Conservation (phyloP, 768 basidiomycete species). For the Hericium alpestre region DNA sequence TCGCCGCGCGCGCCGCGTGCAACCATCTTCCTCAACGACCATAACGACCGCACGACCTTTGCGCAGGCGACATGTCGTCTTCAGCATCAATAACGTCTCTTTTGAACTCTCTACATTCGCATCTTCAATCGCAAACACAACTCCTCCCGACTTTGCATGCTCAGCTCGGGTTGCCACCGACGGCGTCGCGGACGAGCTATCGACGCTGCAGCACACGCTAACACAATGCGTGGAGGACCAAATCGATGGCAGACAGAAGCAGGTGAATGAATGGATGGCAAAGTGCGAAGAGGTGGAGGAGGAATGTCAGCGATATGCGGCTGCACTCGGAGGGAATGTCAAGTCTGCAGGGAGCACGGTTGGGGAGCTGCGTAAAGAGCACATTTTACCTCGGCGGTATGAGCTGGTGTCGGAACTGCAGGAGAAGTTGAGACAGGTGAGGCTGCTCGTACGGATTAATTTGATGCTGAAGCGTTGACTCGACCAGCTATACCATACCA, state of each 20-base stretch:
- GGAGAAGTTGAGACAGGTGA: conserved; percentile 70
- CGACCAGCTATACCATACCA: conserved; percentile 60
- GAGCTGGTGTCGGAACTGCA: conserved; percentile 60
- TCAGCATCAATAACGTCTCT: conserved; percentile 42
- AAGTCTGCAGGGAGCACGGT: conserved; percentile 57
- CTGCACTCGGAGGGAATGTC: conserved; percentile 60
- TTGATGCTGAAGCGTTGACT: background rate
- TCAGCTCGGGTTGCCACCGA: conserved; percentile 72
- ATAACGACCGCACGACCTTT: no score
- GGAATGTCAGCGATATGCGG: conserved; percentile 55
- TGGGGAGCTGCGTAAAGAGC: conserved; percentile 61
- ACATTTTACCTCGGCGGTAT: conserved; percentile 60
- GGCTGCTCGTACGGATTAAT: conserved; percentile 14
- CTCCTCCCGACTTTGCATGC: conserved; percentile 73
- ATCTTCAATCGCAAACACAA: conserved; percentile 73
- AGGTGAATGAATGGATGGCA: conserved; percentile 67
- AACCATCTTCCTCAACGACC: no score
- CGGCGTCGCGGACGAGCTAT: conserved; percentile 74
- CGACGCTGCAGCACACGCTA: conserved; percentile 61
- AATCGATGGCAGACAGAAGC: conserved; percentile 55
- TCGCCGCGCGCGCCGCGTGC: no score
- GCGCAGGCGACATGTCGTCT: background rate
- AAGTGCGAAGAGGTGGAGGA: conserved; percentile 53
- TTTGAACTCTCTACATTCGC: conserved; percentile 66
- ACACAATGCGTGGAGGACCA: conserved; percentile 66